Evolutionary conservation across 352 stramenopile genomes (phyloP).

Genomic region (Halophytophthora batemanensis): DNA sequence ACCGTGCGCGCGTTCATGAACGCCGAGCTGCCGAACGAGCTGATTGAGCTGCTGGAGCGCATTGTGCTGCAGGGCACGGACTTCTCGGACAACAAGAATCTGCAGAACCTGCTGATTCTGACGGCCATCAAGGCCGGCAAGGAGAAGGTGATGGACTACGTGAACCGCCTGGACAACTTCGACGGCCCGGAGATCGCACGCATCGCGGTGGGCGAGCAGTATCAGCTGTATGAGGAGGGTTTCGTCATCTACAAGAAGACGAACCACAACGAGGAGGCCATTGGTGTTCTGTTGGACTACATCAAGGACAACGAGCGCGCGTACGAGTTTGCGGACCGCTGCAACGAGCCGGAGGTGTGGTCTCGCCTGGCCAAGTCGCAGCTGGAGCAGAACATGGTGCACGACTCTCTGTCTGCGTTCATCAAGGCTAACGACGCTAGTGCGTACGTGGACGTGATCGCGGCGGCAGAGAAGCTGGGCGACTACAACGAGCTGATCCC

Average conservation of each 20-base stretch:
- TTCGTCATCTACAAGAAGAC: slow-evolving; percentile 99
- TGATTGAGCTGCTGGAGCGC: slow-evolving; percentile 99
- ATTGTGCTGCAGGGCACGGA: slow-evolving; percentile 99
- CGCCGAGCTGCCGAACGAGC: slow-evolving; percentile 97
- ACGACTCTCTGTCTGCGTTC: slow-evolving; percentile 98
- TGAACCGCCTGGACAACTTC: slow-evolving; percentile 99
- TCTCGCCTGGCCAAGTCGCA: slow-evolving; percentile 98
- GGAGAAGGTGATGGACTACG: slow-evolving; percentile 99
- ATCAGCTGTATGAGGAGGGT: slow-evolving; percentile 99
- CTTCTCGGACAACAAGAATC: slow-evolving; percentile 99
- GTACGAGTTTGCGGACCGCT: slow-evolving; percentile 98
- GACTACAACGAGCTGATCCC: slow-evolving; percentile 97
- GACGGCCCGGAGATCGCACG: slow-evolving; percentile 99
- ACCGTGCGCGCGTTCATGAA: slow-evolving; percentile 99
- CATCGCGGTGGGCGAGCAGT: slow-evolving; percentile 97
- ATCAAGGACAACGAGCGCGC: slow-evolving; percentile 98
- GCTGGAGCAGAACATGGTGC: slow-evolving; percentile 93
- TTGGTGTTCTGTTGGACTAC: slow-evolving; percentile 92
- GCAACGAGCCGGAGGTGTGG: slow-evolving; percentile 98
- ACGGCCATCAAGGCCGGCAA: slow-evolving; percentile 98
- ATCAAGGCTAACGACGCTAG: slow-evolving; percentile 99
- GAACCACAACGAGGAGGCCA: slow-evolving; percentile 95
- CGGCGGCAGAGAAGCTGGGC: slow-evolving; percentile 94
- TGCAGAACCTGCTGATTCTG: slow-evolving; percentile 99
- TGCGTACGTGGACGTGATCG: slow-evolving; percentile 98